A percentile compares a stretch with the other conserved stretches of the same genome.
phyloP scores from a whole-genome alignment of 169 alveolate species.

The Eimeria brunetti region DNA sequence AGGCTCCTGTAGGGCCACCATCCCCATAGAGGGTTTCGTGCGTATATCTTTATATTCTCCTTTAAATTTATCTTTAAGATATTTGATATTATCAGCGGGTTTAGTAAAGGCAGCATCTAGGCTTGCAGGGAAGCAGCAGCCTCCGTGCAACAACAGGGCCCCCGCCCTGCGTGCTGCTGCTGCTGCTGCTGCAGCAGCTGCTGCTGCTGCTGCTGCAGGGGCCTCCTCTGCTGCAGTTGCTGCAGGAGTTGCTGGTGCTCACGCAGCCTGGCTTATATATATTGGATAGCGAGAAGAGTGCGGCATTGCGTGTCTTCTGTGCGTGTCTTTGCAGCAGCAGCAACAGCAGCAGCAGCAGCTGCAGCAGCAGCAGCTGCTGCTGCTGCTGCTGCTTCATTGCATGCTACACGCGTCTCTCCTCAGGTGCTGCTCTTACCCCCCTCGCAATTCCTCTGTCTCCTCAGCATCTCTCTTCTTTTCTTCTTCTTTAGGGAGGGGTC shows the following conservation, averaged over 20 bases:
- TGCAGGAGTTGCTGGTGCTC: slow-evolving; percentile 43
- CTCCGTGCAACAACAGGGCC: slow-evolving; percentile 56
- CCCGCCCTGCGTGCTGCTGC: slow-evolving; percentile 17
- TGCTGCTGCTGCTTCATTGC: slow-evolving; percentile 47
- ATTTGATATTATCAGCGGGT: not conserved
- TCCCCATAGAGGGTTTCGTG: not conserved
- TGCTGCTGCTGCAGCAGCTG: not conserved
- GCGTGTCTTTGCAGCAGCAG: slow-evolving; percentile 35
- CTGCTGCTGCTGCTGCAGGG: slow-evolving; percentile 37
- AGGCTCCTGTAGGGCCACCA: slow-evolving; percentile 11
- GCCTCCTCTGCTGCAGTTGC: slow-evolving; percentile 68
- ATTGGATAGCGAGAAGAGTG: slow-evolving; percentile 8
- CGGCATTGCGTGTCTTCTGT: not conserved
- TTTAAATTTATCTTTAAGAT: not conserved
- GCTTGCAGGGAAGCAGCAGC: slow-evolving; percentile 48
- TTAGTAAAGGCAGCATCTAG: not conserved
- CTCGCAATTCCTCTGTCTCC: not conserved
- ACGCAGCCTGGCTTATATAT: not conserved
- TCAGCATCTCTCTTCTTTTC: not conserved
- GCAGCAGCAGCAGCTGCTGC: slow-evolving; percentile 23
- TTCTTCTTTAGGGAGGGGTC: not conserved
- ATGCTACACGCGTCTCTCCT: slow-evolving; percentile 5
- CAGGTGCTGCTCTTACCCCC: not conserved
- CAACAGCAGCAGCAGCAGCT: slow-evolving; percentile 57
- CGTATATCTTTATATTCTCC: not conserved